Conservation (phyloP, 495 filamentous ascomycete species). For the Staphylotrichum longicolle region DNA sequence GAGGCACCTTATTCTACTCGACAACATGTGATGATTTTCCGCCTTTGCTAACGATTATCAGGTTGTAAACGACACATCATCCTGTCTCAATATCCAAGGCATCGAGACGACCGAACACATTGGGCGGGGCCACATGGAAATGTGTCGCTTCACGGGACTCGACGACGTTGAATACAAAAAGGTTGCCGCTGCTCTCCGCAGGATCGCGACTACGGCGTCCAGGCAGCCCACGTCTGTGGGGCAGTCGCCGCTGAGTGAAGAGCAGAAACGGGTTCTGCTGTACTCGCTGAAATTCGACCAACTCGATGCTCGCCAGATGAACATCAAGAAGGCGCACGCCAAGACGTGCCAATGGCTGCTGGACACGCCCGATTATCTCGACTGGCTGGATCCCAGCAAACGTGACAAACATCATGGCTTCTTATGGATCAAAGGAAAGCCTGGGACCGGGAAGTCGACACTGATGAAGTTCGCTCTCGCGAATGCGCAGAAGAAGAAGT, state of each 20-base stretch:
- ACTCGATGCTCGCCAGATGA: conserved; percentile 40
- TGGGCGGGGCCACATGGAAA: conserved; percentile 39
- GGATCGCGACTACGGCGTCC: not conserved
- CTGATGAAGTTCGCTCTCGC: conserved; percentile 37
- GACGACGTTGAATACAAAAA: conserved; percentile 32
- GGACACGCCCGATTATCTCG: conserved; percentile 36
- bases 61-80: conserved; percentile 42
- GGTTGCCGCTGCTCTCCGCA: conserved; percentile 19
- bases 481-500: conserved; percentile 16
- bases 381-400: conserved; percentile 48
- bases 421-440: conserved; percentile 59
- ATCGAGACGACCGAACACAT: conserved; percentile 36
- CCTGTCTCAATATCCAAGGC: conserved; percentile 26
- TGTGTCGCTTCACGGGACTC: conserved; percentile 41
- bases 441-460: conserved; percentile 54
- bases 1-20: not conserved
- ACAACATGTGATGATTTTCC: not conserved
- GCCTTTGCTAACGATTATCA: conserved; percentile 15
- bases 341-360: conserved; percentile 55
- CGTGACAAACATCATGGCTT: conserved; percentile 47
- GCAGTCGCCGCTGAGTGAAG: conserved; percentile 9
- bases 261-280: conserved; percentile 25
- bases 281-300: conserved; percentile 39
- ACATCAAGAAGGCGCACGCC: conserved; percentile 38
- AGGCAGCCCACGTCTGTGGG: not conserved